These are phyloP conservation scores for Thermochaetoides thermophila DNA, from an alignment of 495 filamentous ascomycete species.

Conservation along the genomic window DNA sequence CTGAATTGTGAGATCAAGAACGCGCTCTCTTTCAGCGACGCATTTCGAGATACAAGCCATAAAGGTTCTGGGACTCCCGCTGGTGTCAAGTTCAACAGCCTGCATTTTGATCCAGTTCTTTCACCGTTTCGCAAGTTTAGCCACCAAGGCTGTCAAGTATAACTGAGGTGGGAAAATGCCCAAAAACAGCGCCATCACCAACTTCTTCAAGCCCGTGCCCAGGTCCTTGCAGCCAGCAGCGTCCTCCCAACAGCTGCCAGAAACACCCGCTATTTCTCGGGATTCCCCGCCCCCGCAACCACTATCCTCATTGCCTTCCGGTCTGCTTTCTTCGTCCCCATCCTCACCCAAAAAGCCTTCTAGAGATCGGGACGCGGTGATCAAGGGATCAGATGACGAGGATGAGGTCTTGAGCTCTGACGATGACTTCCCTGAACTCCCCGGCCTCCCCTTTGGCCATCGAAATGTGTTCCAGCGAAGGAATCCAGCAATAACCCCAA, in stretches of 20 bases:
- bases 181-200: slow-evolving; percentile 10
- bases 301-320: slow-evolving; percentile 4
- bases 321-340: slow-evolving; percentile 6
- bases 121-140: too few relatives aligned
- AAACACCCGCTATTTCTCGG: background rate
- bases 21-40: too few relatives aligned
- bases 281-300: slow-evolving; percentile 2
- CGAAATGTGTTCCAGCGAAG: background rate
- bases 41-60: too few relatives aligned
- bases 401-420: slow-evolving; percentile 8
- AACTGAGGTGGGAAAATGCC: too few relatives aligned
- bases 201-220: slow-evolving; percentile 14
- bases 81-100: too few relatives aligned
- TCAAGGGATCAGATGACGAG: slow-evolving; percentile 35
- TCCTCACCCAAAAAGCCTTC: slow-evolving; percentile 10
- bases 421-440: slow-evolving; percentile 8
- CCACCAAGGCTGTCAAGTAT: too few relatives aligned
- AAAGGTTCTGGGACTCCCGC: too few relatives aligned
- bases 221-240: slow-evolving; percentile 1
- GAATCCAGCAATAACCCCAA: background rate
- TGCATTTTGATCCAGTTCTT: too few relatives aligned
- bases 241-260: background rate
- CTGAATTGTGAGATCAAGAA: too few relatives aligned
- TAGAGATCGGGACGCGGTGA: slow-evolving; percentile 30
- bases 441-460: too few relatives aligned